Evolutionary conservation across 768 basidiomycete species (phyloP).

Genomic region (Termitomyces sp.): DNA sequence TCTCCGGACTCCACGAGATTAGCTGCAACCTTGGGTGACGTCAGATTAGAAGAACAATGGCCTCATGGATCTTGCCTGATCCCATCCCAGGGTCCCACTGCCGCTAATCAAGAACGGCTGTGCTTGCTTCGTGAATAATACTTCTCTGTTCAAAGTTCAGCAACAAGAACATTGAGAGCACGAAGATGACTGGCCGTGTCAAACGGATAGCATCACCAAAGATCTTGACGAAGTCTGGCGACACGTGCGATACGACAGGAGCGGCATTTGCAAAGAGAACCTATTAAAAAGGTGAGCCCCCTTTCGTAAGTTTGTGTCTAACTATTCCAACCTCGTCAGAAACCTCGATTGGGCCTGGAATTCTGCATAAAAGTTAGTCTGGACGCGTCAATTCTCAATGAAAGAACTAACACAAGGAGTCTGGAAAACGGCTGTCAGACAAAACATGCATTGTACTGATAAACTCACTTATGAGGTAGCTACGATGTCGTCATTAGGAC

Average conservation of each 20-base stretch:
- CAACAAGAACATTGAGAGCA: conserved; percentile 1
- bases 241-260: conserved; percentile 84
- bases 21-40: conserved; percentile 60
- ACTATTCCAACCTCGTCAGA: conserved; percentile 32
- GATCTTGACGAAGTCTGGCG: conserved; percentile 80
- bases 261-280: conserved; percentile 94
- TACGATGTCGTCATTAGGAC: conserved; percentile 7
- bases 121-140: conserved; percentile 69
- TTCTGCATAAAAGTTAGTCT: conserved; percentile 27
- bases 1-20: conserved; percentile 86
- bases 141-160: conserved; percentile 39
- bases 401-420: conserved; percentile 41
- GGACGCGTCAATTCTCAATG: not conserved
- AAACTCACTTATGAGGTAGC: conserved; percentile 32
- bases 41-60: not conserved
- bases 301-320: not conserved
- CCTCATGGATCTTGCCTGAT: conserved; percentile 50
- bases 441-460: conserved; percentile 17
- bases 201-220: conserved; percentile 88
- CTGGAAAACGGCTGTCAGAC: conserved; percentile 22
- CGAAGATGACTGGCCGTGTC: conserved; percentile 47
- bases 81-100: conserved; percentile 95
- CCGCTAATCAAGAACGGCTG: conserved; percentile 95
- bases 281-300: conserved; percentile 22
- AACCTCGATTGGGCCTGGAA: conserved; percentile 62